Evolutionary conservation across 164 flowering plant genomes (phyloP), one percentile per base, ranked within the genome.

Genomic region (Berberis thunbergii): DNA sequence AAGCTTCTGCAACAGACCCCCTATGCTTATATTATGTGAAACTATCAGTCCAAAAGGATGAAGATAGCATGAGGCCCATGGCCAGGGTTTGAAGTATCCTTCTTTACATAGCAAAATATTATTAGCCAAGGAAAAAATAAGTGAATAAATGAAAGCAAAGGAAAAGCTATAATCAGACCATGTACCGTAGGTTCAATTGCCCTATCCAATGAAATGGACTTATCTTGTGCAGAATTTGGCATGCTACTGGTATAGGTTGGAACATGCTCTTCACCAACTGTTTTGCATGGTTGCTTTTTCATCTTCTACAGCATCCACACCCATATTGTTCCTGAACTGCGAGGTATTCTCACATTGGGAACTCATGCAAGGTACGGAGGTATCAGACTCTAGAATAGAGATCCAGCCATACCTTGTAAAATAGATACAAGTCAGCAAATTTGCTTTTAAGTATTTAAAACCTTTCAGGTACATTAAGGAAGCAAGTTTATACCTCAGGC

Each of bases 391-490:
- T 48, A 50, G 40, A 67, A 60, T 61, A 39, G 74, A 75, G 49
- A 76, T 63, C 95, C 97, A 90, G 44, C 86, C 88, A 77, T 90
- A 90, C 81, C 97, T 90, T 62, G 7, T 67, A 68, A 71, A n/a
- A 60, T 46, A 53, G 11, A 64, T 3, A 45, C 10, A 44, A 66
- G 63, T 81, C 4, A 74, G 74, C 65, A 62, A 43, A 6, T 42
- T 58, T 26, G 26, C 11, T 50, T 7, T 6, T 7, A 60, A 64
- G 5, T 7, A 50, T 43, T 41, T 40, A 42, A 38, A 7, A 54
- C 61, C 41, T 53, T 2, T 4, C 59, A 6, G 39, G 4, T n/a
- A 46, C 4, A 46, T 4, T 4, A 46, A 46, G 8, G 8, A 46
- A 52, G 4, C 12, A n/a, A 52, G 64, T 6, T 12, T 40, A 56